These are phyloP conservation scores for Neurospora sp. DNA, from an alignment of 495 filamentous ascomycete genomes.

Conservation along the genomic window DNA sequence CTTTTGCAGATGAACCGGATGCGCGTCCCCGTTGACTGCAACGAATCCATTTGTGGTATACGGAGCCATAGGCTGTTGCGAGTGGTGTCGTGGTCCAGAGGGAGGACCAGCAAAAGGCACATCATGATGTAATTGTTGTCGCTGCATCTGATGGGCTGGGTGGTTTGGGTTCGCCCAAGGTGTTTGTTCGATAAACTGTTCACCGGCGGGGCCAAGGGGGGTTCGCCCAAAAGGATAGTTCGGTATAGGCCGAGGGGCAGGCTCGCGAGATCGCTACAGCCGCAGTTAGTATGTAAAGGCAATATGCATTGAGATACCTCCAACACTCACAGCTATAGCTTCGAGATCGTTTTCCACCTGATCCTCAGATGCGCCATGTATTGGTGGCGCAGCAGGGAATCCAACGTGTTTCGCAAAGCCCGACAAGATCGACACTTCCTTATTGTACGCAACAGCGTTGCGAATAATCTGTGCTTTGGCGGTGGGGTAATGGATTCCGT, in stretches of 20 bases:
- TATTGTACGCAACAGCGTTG: conserved; percentile 81
- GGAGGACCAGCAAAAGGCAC: conserved; percentile 17
- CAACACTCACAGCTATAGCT: conserved; percentile 70
- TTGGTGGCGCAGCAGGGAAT: conserved; percentile 86
- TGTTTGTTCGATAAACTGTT: conserved; percentile 72
- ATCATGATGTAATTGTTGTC: conserved; percentile 27
- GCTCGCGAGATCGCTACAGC: conserved; percentile 30
- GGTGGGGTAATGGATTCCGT: conserved; percentile 61
- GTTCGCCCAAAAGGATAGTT: conserved; percentile 20
- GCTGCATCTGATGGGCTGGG: conserved; percentile 51
- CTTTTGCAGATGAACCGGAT: conserved; percentile 14
- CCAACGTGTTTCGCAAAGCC: conserved; percentile 90
- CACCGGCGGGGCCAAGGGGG: conserved; percentile 54
- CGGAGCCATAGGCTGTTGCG: conserved; percentile 21
- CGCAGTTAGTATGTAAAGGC: neutral
- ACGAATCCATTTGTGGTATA: conserved; percentile 17
- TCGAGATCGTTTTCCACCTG: conserved; percentile 81
- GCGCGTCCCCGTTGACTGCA: conserved; percentile 17
- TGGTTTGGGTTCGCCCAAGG: conserved; percentile 87
- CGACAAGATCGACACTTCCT: conserved; percentile 81
- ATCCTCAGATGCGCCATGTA: conserved; percentile 56
- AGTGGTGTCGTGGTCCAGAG: conserved; percentile 20
- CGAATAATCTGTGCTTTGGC: conserved; percentile 60
- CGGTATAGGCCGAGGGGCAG: conserved; percentile 4
- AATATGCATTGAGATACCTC: neutral